phyloP scores from a whole-genome alignment of 1,139 yeast species.

The Geotrichum phurueaensis region DNA sequence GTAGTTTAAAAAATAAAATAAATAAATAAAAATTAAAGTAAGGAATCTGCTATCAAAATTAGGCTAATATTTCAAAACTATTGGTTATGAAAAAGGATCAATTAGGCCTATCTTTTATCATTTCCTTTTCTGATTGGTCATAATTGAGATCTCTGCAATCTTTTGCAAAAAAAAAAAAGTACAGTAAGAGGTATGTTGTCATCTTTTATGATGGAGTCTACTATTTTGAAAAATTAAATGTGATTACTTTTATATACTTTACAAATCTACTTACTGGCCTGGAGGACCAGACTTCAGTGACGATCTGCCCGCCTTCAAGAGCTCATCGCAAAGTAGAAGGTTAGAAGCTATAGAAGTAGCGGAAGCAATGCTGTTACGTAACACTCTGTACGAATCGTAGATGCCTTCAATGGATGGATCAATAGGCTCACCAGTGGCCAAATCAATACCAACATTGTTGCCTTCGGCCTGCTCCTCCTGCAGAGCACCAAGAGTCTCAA shows the following conservation, averaged over 20 bases:
- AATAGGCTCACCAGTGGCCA: slow-evolving; percentile 89
- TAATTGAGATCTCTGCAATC: background rate
- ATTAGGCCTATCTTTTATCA: background rate
- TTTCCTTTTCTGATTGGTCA: background rate
- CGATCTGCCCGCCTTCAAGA: slow-evolving; percentile 92
- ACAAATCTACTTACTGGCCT: background rate
- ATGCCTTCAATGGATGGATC: slow-evolving; percentile 93
- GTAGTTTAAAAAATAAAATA: background rate
- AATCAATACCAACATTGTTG: slow-evolving; percentile 82
- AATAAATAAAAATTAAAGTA: background rate
- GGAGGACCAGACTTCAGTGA: slow-evolving; percentile 57
- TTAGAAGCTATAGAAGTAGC: slow-evolving; percentile 95
- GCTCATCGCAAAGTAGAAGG: slow-evolving; percentile 87
- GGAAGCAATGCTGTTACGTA: slow-evolving; percentile 85
- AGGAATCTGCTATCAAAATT: background rate
- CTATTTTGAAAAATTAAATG: background rate
- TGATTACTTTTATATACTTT: background rate
- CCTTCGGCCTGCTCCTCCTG: slow-evolving; percentile 87
- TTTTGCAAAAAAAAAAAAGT: background rate
- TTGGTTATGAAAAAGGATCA: background rate
- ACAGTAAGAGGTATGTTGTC: background rate
- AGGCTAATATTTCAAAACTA: background rate
- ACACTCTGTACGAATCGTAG: slow-evolving; percentile 92
- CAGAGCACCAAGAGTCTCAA: slow-evolving; percentile 82
- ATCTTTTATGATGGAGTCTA: background rate